Percentiles rank a stretch among this genome's conserved stretches.
These are phyloP conservation scores for Penicillium samsonianum DNA, from an alignment of 495 filamentous ascomycete species.

Conservation along the genomic window DNA sequence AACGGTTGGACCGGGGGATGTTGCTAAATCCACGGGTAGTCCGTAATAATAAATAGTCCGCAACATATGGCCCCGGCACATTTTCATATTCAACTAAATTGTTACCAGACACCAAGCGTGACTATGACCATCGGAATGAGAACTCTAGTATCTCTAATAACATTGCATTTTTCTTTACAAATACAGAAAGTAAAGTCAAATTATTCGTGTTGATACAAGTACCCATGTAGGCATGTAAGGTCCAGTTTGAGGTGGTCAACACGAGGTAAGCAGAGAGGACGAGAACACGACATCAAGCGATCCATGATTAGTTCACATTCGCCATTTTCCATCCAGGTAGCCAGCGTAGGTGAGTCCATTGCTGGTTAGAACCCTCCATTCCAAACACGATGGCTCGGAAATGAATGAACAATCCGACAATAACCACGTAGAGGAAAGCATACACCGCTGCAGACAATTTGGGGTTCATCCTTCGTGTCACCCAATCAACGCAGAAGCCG, in stretches of 20 bases:
- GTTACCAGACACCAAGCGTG: neutral
- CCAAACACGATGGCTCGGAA: conserved; percentile 97
- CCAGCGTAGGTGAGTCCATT: conserved; percentile 95
- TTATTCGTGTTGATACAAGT: conserved; percentile 7
- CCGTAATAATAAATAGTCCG: conserved; percentile 2
- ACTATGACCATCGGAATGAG: neutral
- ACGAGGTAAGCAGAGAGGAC: neutral
- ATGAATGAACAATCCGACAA: conserved; percentile 78
- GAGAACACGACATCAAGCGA: neutral
- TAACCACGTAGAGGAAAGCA: conserved; percentile 64
- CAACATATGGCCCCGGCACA: neutral
- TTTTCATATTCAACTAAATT: neutral
- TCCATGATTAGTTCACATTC: conserved; percentile 43
- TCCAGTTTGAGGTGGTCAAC: neutral
- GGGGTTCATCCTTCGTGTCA: conserved; percentile 62
- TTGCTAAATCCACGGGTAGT: conserved; percentile 40
- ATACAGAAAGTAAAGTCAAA: neutral
- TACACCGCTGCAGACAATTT: conserved; percentile 63
- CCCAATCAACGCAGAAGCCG: conserved; percentile 88
- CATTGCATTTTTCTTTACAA: conserved; percentile 1
- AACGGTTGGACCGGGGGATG: conserved; percentile 49
- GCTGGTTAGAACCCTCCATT: conserved; percentile 79
- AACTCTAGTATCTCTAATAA: neutral
- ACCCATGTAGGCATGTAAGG: neutral
- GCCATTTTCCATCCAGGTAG: conserved; percentile 60